Evolutionary conservation across 75 land plant species (phyloP), one percentile per base, ranked within the genome.

Genomic region (Cryptomeria japonica): DNA sequence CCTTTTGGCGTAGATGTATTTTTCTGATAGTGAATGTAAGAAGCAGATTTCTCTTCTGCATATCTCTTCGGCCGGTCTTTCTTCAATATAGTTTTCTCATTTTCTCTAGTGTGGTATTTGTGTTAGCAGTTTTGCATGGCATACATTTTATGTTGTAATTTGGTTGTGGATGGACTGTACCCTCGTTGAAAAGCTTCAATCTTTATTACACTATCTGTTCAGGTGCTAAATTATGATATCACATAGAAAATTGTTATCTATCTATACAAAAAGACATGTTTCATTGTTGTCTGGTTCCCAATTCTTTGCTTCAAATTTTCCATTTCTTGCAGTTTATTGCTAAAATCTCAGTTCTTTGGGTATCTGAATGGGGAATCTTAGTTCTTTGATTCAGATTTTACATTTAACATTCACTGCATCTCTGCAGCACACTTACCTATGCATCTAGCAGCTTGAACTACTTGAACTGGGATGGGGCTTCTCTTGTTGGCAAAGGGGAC

Each of bases 381-480:
- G 70, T 64, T 64, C 70, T 64, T 64, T 64, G 70, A 28, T 51
- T 51, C 55, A 51, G 16, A 51, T 51, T 51, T 51, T 51, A 51
- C 55, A 51, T 51, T 51, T 68, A 68, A 68, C 25, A 68, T 68
- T 68, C 16, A 28, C 38, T 75, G 14, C 37, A 75, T 32, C 77
- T 75, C 37, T 75, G n/a, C 49, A 82, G 47, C 51, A 82, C 47
- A 39, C 47, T 82, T 25, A 25, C 9, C 70, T 82, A 44, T 82
- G 28, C 25, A 25, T 82, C 49, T 82, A 39, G 84, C 51, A 46
- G 49, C 10, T 44, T 41, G 41, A 41, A 80, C 47, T 80, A 12
- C 84, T 46, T 44, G 84, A 82, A 82, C 25, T 82, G 84, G 84
- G 84, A 31, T 44, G 31, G 84, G 84, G 84, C 47, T 46, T 82